A percentile compares a stretch with the other conserved stretches of the same genome.
These are phyloP conservation scores for Licmophora abbreviata DNA, from an alignment of 108 stramenopile genomes.

Conservation along the genomic window DNA sequence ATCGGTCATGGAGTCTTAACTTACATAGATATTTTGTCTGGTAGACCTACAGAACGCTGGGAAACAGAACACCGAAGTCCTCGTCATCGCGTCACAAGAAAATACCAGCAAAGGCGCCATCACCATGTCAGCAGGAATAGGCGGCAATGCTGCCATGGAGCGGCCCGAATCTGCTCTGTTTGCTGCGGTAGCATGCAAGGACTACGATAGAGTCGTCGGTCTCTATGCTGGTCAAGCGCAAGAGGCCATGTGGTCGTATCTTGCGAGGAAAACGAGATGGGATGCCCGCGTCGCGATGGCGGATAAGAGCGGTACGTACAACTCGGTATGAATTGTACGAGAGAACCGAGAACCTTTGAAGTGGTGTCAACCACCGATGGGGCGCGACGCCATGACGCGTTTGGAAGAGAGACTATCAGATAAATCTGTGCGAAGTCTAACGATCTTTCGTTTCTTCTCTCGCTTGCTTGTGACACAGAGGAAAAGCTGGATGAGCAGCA, in stretches of 20 bases:
- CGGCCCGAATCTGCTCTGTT: slow-evolving; percentile 14
- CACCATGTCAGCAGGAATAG: no score
- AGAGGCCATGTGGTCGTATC: slow-evolving; percentile 21
- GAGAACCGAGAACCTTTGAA: slow-evolving; percentile 15
- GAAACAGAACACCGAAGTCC: no score
- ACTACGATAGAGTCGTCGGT: slow-evolving; percentile 44
- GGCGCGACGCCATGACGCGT: slow-evolving; percentile 14
- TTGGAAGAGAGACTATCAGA: background rate
- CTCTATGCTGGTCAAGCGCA: slow-evolving; percentile 36
- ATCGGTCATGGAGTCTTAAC: no score
- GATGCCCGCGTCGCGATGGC: slow-evolving; percentile 12
- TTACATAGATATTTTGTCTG: no score
- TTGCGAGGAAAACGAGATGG: slow-evolving; percentile 26
- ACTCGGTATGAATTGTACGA: slow-evolving; percentile 5
- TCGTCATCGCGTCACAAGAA: no score
- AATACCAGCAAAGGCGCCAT: background rate
- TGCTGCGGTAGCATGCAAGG: slow-evolving; percentile 39
- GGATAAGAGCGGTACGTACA: background rate
- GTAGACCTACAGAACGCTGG: no score
- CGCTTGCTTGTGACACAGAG: no score
- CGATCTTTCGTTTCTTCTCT: background rate
- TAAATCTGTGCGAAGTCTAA: slow-evolving; percentile 2
- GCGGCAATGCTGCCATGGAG: background rate
- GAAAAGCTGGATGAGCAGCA: no score
- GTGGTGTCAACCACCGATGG: slow-evolving; percentile 8